These are phyloP conservation scores for Lentinula raphanica DNA, from an alignment of 768 basidiomycete genomes.

Conservation along the genomic window DNA sequence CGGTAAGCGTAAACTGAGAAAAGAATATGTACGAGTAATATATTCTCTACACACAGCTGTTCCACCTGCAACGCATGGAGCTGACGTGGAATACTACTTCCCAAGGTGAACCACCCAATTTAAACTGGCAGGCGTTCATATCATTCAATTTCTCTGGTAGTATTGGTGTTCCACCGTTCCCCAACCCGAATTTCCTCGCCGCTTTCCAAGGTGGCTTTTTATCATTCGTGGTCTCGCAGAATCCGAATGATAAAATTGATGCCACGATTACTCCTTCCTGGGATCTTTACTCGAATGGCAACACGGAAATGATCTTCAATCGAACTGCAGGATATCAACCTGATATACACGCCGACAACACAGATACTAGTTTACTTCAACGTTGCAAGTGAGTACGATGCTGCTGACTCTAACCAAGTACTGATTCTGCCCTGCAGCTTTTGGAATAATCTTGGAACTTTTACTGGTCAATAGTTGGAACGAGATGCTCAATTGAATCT, in stretches of 20 bases:
- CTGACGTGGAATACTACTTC: constrained; percentile 14
- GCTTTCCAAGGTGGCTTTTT: constrained; percentile 20
- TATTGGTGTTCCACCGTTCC: constrained; percentile 4
- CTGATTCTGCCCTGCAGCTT: neutral
- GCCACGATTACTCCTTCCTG: constrained; percentile 17
- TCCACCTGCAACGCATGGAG: constrained; percentile 17
- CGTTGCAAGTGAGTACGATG: constrained; percentile 19
- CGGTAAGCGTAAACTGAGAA: neutral
- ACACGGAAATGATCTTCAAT: constrained; percentile 29
- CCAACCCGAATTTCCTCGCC: constrained; percentile 18
- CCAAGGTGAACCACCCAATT: constrained; percentile 7
- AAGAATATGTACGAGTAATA: neutral
- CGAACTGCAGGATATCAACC: constrained; percentile 8
- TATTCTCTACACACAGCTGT: constrained; percentile 3
- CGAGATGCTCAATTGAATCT: too few relatives aligned
- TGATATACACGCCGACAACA: constrained; percentile 12
- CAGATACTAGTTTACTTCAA: constrained; percentile 13
- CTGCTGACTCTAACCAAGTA: neutral
- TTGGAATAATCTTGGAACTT: constrained; percentile 9
- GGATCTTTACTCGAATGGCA: constrained; percentile 4
- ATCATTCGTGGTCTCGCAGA: constrained; percentile 14
- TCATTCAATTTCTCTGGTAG: neutral
- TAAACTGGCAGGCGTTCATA: too few relatives aligned
- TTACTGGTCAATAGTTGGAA: constrained; percentile 3
- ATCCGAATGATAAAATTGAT: constrained; percentile 15